Percentiles rank a stretch among this genome's conserved stretches.
Conservation (phyloP, 805 yeast species). For the Kazachstania kunashirensis region DNA sequence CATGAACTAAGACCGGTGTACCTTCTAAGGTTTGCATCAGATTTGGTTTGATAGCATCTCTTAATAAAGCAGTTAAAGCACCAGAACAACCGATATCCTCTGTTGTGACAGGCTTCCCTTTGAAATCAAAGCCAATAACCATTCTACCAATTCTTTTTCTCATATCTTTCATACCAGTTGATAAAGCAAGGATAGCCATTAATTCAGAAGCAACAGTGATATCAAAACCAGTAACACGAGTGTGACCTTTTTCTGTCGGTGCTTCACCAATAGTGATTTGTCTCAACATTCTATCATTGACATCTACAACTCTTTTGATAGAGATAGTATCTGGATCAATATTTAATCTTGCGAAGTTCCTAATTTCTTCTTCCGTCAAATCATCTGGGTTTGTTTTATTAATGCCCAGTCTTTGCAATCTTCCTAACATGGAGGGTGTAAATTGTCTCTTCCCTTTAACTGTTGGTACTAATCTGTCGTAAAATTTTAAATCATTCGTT, state of each 20-base stretch:
- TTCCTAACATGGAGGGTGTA: slow-evolving; percentile 66
- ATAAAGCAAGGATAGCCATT: slow-evolving; percentile 89
- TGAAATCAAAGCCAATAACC: slow-evolving; percentile 72
- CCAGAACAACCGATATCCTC: slow-evolving; percentile 96
- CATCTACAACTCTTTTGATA: slow-evolving; percentile 88
- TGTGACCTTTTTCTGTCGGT: slow-evolving; percentile 82
- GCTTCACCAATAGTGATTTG: slow-evolving; percentile 86
- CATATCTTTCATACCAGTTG: slow-evolving; percentile 71
- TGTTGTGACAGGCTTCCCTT: slow-evolving; percentile 79
- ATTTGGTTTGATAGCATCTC: slow-evolving; percentile 94
- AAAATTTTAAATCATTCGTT: slow-evolving; percentile 65
- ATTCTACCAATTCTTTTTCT: slow-evolving; percentile 79
- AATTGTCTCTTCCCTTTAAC: slow-evolving; percentile 74
- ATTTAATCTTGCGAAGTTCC: slow-evolving; percentile 69
- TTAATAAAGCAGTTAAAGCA: slow-evolving; percentile 86
- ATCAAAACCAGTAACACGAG: slow-evolving; percentile 85
- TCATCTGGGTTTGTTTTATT: slow-evolving; percentile 69
- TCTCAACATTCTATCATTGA: slow-evolving; percentile 85
- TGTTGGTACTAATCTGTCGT: slow-evolving; percentile 75
- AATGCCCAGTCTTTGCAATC: slow-evolving; percentile 76
- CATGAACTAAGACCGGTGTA: slow-evolving; percentile 94
- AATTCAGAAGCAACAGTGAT: slow-evolving; percentile 93
- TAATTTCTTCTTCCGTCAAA: slow-evolving; percentile 66
- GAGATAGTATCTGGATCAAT: slow-evolving; percentile 87
- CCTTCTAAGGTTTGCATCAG: slow-evolving; percentile 97